Evolutionary conservation across 2,329 filamentous ascomycete species (phyloP).

Genomic region (Cladosporium sp.): DNA sequence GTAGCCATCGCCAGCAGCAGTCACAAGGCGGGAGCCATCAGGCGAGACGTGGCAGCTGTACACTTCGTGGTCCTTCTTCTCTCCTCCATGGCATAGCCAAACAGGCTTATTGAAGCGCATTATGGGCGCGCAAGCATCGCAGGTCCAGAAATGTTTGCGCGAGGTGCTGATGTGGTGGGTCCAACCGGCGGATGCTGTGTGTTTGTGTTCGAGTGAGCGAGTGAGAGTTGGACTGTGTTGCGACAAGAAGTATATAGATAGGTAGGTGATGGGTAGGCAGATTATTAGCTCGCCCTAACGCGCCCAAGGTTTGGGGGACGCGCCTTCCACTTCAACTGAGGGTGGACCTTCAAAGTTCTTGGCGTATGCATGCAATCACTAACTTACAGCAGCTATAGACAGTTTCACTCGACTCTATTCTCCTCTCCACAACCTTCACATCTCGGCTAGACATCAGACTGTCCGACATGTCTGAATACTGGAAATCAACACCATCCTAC

Average conservation of each 20-base stretch:
- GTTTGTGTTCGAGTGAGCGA: background rate
- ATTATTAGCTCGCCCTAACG: too few species aligned
- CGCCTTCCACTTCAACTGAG: too few species aligned
- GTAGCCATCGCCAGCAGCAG: slow-evolving; percentile 93
- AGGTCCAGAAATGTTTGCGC: background rate
- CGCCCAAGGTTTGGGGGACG: too few species aligned
- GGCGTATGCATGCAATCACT: slow-evolving; percentile 1
- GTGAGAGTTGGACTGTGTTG: background rate
- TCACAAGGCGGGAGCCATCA: slow-evolving; percentile 85
- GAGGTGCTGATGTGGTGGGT: background rate
- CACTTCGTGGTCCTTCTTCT: slow-evolving; percentile 97
- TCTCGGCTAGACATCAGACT: background rate
- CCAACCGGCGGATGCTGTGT: background rate
- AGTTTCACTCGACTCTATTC: too few species aligned
- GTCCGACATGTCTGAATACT: slow-evolving; percentile 84
- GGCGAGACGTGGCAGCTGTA: slow-evolving; percentile 97
- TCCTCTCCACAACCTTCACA: background rate
- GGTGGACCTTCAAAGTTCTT: too few species aligned
- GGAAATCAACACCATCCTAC: slow-evolving; percentile 95
- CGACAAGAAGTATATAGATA: background rate
- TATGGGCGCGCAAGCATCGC: slow-evolving; percentile 5
- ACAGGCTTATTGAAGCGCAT: slow-evolving; percentile 78
- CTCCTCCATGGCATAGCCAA: slow-evolving; percentile 93
- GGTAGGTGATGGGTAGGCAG: too few species aligned
- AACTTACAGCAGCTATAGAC: too few species aligned